Evolutionary conservation across 768 basidiomycete species (phyloP), one percentile per base, ranked within the genome.

Genomic region (Russula dissimulans): DNA sequence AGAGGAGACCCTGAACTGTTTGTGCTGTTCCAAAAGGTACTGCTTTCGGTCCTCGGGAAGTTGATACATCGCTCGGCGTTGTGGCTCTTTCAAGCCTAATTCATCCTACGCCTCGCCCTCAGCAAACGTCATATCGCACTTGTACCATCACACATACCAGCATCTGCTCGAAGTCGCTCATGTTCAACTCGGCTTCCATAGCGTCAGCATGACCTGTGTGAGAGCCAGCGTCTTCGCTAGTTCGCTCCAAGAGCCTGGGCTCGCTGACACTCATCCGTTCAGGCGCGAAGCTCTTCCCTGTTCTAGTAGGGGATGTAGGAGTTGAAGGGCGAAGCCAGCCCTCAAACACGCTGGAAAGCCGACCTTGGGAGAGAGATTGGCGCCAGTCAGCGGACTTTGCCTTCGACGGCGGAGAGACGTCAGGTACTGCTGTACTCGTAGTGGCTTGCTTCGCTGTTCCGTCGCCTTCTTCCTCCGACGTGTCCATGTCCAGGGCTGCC

Each of bases 81-180:
- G 81, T 1, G 81, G 79, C n/a, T 83, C 87, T 69, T 87, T 89
- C 59, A 93, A 66, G 9, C 82, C 87, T 18, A 93, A 70, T 11
- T 85, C 80, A 62, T 89, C 81, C 91, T 93, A 57, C n/a, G 44
- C 44, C 46, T 54, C 12, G 18, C 3, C 39, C 11, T 56, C 51
- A 65, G 53, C 9, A 34, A 67, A 65, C 36, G 18, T 60, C 44
- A 56, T 26, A 57, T 17, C 29, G 31, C 43, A 46, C 22, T 31
- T 29, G 22, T 41, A 46, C 3, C 15, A 10, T 32, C 34, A 5
- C 3, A 71, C 83, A 53, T 67, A 89, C 89, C 68, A 94, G 78
- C 76, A 90, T 82, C 44, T 77, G 74, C 57, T 90, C 86, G 60
- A 91, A 89, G 34, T 78, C 79, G 14, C 68, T 69, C 18, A 65